Evolutionary conservation across 192 early-diverging fungal species (phyloP), one percentile per base, ranked within the genome.

Genomic region (Backusella sp.): DNA sequence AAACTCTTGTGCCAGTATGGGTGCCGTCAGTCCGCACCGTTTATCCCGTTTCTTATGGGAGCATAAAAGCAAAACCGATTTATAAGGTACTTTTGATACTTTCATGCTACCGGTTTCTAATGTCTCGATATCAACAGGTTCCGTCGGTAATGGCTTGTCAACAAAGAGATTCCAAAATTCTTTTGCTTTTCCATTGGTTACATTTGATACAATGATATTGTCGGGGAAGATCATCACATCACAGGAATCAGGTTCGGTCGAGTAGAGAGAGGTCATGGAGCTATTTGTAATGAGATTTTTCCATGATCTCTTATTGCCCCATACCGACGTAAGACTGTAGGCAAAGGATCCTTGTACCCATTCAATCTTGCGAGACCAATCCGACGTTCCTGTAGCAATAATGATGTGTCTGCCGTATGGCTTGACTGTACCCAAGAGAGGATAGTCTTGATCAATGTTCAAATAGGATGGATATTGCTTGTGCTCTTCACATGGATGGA

Each of bases 31-130:
- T 26, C 84, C 82, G 68, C 86, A 87, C 14, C 84, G 70, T 76
- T 85, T 87, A 73, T 87, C 86, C 28, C 84, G 78, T 37, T 76
- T 76, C 28, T 67, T 59, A 71, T 87, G 86, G 8, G 86, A 87
- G 70, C 86, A 87, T 28, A 87, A 84, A 62, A 87, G 73, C 12
- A 87, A 66, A 1, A 76, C 69, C 1, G 78, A 74, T 76, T 74
- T 74, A 41, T 83, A 81, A 2, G 77, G 73, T 41, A 21, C 39
- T 52, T 72, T 46, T 32, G 35, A 19, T 1, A 69, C 21, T 23
- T 69, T 69, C 68, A 80, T 4, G 21, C 23, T 62, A 28, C 56
- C 56, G 8, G 21, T 37, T 23, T 23, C 68, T 12, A 69, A 5
- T 11, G 35, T 69, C n/a, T 69, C 68, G 0, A 67, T 19, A 71